Conservation (phyloP, 164 flowering plant genomes). For the Warburgia ugandensis region DNA sequence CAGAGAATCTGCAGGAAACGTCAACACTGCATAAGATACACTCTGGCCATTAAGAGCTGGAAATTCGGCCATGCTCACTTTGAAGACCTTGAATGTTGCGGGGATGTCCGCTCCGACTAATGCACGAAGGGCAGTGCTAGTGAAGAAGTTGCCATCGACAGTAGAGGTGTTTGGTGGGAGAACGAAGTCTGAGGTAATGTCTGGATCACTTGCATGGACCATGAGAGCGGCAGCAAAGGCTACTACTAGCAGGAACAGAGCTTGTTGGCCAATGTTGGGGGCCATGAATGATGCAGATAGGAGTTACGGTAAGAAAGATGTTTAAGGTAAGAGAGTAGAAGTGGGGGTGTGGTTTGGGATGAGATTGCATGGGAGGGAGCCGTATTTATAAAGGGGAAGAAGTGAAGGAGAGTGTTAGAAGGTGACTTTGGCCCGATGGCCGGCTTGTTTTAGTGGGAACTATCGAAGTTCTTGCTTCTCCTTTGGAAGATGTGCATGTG, state of each 20-base stretch:
- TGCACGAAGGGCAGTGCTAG: constrained; percentile 11
- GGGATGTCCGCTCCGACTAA: neutral
- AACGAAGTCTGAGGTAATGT: constrained; percentile 11
- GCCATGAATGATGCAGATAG: too few species aligned
- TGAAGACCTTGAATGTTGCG: constrained; percentile 1
- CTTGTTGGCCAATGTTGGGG: neutral
- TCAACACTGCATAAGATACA: constrained; percentile 11
- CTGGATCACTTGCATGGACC: constrained; percentile 4
- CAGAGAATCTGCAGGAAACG: constrained; percentile 2
- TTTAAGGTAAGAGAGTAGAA: too few species aligned
- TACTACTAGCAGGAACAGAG: neutral
- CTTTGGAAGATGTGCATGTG: too few species aligned
- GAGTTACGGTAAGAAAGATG: too few species aligned
- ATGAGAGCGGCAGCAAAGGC: neutral
- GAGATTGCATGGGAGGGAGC: too few species aligned
- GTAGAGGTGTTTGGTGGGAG: constrained; percentile 2
- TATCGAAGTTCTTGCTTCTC: too few species aligned
- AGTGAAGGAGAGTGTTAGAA: too few species aligned
- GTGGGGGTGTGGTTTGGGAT: too few species aligned
- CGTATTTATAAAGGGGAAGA: too few species aligned
- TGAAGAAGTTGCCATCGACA: constrained; percentile 11
- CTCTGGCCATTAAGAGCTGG: constrained; percentile 11
- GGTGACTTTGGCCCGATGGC: too few species aligned
- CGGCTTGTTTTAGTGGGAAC: too few species aligned
- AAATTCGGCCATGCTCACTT: constrained; percentile 7